A percentile compares a stretch with the other conserved stretches of the same genome.
phyloP scores from a whole-genome alignment of 305 asterid genomes.

The Striga hermonthica region DNA sequence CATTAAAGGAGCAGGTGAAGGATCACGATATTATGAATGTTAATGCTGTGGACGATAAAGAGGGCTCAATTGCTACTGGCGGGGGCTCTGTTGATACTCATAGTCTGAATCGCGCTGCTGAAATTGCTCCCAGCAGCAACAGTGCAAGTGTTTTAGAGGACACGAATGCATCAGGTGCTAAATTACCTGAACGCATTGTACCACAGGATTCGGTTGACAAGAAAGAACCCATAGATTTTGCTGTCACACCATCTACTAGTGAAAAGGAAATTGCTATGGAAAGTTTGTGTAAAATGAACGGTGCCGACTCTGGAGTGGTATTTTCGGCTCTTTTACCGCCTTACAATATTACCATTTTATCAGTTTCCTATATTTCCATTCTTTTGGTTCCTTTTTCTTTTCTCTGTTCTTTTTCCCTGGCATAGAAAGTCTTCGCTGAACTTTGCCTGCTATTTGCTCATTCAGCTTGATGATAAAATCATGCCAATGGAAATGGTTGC shows the following conservation, averaged over 20 bases:
- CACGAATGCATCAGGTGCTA: slow-evolving; percentile 31
- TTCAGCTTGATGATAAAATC: slow-evolving; percentile 33
- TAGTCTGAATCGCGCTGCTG: slow-evolving; percentile 27
- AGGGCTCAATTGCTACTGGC: slow-evolving; percentile 29
- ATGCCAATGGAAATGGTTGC: slow-evolving; percentile 20
- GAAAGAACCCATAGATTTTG: slow-evolving; percentile 31
- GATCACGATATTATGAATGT: slow-evolving; percentile 28
- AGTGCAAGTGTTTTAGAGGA: slow-evolving; percentile 29
- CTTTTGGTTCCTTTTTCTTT: neutral
- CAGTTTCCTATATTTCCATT: neutral
- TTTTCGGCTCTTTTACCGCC: slow-evolving; percentile 13
- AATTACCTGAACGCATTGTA: slow-evolving; percentile 25
- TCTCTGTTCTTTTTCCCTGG: neutral
- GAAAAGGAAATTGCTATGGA: neutral
- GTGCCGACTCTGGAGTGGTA: slow-evolving; percentile 44
- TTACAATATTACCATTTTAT: neutral
- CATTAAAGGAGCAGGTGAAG: slow-evolving; percentile 31
- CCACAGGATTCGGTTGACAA: slow-evolving; percentile 27
- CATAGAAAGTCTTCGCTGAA: neutral
- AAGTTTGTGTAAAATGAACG: slow-evolving; percentile 31
- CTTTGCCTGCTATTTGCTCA: slow-evolving; percentile 12
- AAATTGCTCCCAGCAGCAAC: slow-evolving; percentile 28
- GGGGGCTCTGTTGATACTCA: slow-evolving; percentile 34
- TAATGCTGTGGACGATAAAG: slow-evolving; percentile 28
- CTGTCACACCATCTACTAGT: neutral